Percentiles rank a stretch among this genome's conserved stretches.
Conservation (phyloP, 208 protist genomes). For the Wallacemonas sp. region DNA sequence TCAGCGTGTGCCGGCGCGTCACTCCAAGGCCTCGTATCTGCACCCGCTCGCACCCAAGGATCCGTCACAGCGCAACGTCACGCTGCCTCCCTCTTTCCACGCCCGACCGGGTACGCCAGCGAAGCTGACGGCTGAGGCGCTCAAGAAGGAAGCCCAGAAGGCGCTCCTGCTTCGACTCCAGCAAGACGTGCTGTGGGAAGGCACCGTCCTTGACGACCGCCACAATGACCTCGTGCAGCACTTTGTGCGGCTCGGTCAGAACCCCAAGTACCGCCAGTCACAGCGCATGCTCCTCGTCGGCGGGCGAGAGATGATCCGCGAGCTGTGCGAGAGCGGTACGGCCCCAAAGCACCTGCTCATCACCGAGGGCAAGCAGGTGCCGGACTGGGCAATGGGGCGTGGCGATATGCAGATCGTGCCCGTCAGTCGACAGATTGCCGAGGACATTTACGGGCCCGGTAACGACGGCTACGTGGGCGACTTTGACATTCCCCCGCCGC, state of each 20-base stretch:
- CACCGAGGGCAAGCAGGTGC: conserved; percentile 52
- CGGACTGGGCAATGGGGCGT: conserved; percentile 47
- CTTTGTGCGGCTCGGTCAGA: conserved; percentile 68
- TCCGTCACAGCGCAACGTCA: conserved; percentile 73
- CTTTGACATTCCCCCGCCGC: conserved; percentile 79
- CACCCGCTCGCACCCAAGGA: conserved; percentile 78
- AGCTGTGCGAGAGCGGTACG: conserved; percentile 70
- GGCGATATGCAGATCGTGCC: conserved; percentile 54
- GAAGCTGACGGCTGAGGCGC: conserved; percentile 48
- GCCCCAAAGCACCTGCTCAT: conserved; percentile 73
- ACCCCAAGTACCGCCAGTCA: conserved; percentile 79
- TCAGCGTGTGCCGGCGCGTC: conserved; percentile 41
- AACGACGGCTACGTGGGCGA: conserved; percentile 90
- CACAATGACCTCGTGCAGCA: conserved; percentile 76
- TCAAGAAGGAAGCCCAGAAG: conserved; percentile 70
- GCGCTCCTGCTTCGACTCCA: conserved; percentile 74
- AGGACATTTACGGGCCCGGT: conserved; percentile 50
- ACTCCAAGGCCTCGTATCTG: conserved; percentile 54
- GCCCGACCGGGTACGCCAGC: conserved; percentile 23
- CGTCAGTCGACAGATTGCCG: conserved; percentile 48
- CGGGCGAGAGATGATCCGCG: conserved; percentile 77
- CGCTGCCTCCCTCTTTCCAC: conserved; percentile 55
- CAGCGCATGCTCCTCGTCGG: conserved; percentile 74
- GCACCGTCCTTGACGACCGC: conserved; percentile 75
- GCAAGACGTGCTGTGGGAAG: conserved; percentile 87